phyloP scores from a whole-genome alignment of 345 rosid species.

The Boechera stricta region DNA sequence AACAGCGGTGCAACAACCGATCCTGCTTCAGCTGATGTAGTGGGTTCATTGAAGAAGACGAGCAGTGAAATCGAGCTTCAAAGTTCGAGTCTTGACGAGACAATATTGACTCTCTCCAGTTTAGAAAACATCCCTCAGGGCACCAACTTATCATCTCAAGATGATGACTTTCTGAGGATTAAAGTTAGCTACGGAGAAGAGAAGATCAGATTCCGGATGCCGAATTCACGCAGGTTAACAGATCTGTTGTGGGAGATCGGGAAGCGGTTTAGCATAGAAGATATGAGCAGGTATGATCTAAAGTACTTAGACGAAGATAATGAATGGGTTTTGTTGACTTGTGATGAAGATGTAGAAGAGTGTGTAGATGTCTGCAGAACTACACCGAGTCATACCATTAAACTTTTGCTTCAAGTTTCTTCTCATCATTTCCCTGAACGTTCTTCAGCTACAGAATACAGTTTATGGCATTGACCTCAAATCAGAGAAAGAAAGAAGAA shows the following conservation, averaged over 20 bases:
- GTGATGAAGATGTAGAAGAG: constrained; percentile 90
- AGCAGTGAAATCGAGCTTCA: constrained; percentile 58
- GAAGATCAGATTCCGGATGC: constrained; percentile 72
- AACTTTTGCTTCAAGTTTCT: constrained; percentile 68
- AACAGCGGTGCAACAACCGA: constrained; percentile 43
- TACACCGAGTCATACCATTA: constrained; percentile 60
- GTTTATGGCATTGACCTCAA: constrained; percentile 40
- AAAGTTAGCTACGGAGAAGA: constrained; percentile 71
- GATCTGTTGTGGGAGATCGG: constrained; percentile 71
- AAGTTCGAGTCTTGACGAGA: constrained; percentile 54
- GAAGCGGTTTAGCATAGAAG: constrained; percentile 69
- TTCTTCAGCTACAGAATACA: constrained; percentile 47
- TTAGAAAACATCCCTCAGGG: constrained; percentile 45
- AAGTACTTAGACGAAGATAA: constrained; percentile 92
- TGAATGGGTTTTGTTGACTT: constrained; percentile 92
- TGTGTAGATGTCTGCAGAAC: constrained; percentile 69
- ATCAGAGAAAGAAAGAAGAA: constrained; percentile 20
- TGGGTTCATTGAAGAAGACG: constrained; percentile 44
- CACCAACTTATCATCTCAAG: constrained; percentile 45
- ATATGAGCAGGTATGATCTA: constrained; percentile 60
- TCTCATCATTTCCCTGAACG: constrained; percentile 56
- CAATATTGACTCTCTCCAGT: constrained; percentile 42
- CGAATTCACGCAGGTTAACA: constrained; percentile 51
- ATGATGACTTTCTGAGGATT: constrained; percentile 58
- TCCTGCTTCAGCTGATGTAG: constrained; percentile 34